These are phyloP conservation scores for Orbilia blumenaviensis DNA, from an alignment of 2,329 filamentous ascomycete genomes.

Conservation along the genomic window DNA sequence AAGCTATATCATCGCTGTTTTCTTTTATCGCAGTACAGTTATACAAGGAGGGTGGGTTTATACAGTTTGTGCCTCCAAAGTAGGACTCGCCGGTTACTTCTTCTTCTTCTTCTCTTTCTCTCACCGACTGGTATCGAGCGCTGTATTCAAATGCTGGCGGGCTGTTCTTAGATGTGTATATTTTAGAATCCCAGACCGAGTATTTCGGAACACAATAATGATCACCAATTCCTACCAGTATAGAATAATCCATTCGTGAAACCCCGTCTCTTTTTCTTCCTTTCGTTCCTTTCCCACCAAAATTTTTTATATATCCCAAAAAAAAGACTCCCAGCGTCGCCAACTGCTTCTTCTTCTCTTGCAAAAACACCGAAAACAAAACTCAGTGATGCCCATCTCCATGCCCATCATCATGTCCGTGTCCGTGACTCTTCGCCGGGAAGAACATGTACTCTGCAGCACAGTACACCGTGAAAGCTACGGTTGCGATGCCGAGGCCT, in stretches of 20 bases:
- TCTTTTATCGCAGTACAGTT: not conserved
- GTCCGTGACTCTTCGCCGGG: slow-evolving; percentile 72
- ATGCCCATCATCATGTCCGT: slow-evolving; percentile 56
- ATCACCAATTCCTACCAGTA: too few species aligned
- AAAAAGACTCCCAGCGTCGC: too few species aligned
- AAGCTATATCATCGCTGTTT: slow-evolving; percentile 3
- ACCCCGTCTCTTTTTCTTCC: too few species aligned
- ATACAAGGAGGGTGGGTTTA: not conserved
- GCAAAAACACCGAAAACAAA: not conserved
- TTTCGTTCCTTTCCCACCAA: too few species aligned
- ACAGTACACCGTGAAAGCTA: slow-evolving; percentile 90
- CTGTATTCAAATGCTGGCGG: too few species aligned
- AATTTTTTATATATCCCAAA: too few species aligned
- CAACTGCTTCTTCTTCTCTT: too few species aligned
- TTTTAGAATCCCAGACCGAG: too few species aligned
- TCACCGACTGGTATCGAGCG: not conserved
- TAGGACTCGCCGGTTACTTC: not conserved
- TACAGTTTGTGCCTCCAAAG: not conserved
- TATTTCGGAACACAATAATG: too few species aligned
- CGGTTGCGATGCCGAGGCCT: slow-evolving; percentile 88
- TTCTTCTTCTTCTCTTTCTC: too few species aligned
- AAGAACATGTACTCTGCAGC: slow-evolving; percentile 88
- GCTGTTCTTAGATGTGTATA: not conserved
- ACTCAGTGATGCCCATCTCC: slow-evolving; percentile 39
- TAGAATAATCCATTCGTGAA: too few species aligned